phyloP scores from a whole-genome alignment of 345 rosid species.

The Euphorbia peplus region DNA sequence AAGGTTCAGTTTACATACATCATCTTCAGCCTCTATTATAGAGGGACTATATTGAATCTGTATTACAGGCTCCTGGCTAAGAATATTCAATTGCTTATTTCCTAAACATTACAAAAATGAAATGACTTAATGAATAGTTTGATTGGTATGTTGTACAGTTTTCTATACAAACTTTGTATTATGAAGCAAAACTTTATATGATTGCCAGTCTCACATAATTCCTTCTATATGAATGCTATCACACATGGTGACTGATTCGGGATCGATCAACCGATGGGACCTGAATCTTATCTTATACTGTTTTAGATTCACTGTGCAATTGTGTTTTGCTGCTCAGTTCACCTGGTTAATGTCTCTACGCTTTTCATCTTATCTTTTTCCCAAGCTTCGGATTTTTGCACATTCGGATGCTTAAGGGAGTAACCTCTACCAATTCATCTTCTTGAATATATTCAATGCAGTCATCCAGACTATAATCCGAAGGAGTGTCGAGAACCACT shows the following conservation, averaged over 20 bases:
- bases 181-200: slow-evolving; percentile 16
- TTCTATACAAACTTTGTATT: neutral
- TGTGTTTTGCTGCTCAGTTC: slow-evolving; percentile 7
- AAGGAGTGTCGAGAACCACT: slow-evolving; percentile 88
- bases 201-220: slow-evolving; percentile 2
- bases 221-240: slow-evolving; percentile 3
- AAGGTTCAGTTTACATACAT: no score
- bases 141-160: neutral
- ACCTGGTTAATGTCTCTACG: neutral
- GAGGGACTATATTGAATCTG: neutral
- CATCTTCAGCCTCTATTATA: neutral
- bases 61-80: neutral
- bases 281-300: slow-evolving; percentile 1
- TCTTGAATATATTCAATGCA: slow-evolving; percentile 97
- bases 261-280: neutral
- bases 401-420: slow-evolving; percentile 77
- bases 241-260: slow-evolving; percentile 1
- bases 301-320: neutral
- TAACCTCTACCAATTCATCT: slow-evolving; percentile 97
- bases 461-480: slow-evolving; percentile 90
- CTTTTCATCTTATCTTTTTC: slow-evolving; percentile 49
- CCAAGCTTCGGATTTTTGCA: slow-evolving; percentile 80
- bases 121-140: neutral
- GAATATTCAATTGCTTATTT: slow-evolving; percentile 7
- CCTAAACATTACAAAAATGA: slow-evolving; percentile 2